Evolutionary conservation across 2,329 filamentous ascomycete genomes (phyloP).

Genomic region (Metarhizium brunneum): DNA sequence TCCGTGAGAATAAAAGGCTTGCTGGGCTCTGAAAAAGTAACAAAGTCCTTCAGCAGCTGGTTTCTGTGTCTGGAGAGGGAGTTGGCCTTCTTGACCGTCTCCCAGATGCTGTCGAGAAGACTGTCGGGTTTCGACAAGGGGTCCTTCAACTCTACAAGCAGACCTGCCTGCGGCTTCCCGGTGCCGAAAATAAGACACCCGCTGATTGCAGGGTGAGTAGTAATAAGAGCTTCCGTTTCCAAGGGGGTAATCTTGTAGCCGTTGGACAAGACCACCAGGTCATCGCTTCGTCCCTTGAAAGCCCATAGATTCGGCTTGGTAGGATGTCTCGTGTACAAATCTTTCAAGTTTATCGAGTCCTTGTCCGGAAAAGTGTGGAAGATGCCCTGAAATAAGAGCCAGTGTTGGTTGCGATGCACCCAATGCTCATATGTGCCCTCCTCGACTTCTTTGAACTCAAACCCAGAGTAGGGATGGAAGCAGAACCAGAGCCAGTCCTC

Average conservation of each 20-base stretch:
- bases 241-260: constrained; percentile 22
- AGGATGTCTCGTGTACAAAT: constrained; percentile 18
- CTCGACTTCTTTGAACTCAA: constrained; percentile 23
- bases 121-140: constrained; percentile 10
- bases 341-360: constrained; percentile 19
- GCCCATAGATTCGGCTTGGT: constrained; percentile 19
- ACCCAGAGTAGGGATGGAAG: constrained; percentile 24
- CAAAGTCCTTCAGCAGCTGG: constrained; percentile 30
- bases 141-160: constrained; percentile 19
- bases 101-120: constrained; percentile 35
- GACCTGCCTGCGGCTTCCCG: constrained; percentile 16
- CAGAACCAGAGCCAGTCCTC: constrained; percentile 23
- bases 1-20: constrained; percentile 35
- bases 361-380: constrained; percentile 22
- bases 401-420: constrained; percentile 21
- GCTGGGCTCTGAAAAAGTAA: constrained; percentile 28
- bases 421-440: constrained; percentile 21
- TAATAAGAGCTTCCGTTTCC: constrained; percentile 18
- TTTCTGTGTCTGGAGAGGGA: constrained; percentile 27
- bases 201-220: constrained; percentile 15
- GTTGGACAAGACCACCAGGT: constrained; percentile 20
- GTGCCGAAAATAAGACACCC: constrained; percentile 19
- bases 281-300: constrained; percentile 20
- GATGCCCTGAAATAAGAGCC: constrained; percentile 20
- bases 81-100: constrained; percentile 33